Base-by-base conservation (phyloP, 441 rosid species). In the Eutrema salsugineum region DNA sequence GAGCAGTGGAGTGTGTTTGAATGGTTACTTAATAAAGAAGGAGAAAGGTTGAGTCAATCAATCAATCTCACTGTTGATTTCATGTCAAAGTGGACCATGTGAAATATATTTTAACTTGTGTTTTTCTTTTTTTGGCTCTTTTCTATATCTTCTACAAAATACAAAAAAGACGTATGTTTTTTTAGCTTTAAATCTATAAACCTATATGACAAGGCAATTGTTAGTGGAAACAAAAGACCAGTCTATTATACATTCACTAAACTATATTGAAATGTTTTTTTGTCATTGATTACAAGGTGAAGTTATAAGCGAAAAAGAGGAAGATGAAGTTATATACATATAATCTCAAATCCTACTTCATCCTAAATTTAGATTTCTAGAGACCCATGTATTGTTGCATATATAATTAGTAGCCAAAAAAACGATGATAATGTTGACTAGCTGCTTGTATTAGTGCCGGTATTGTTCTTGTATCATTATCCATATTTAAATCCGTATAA, bases 11-110 rank as follows among this genome's bases (percentile, higher is more conserved):
- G 59, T 76, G 66, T 69, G 71, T 76, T 69, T 70, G 66, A 69
- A 63, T 69, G 54, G 70, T 68, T 69, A 47, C 71, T 47, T 56
- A 76, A 70, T 56, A 76, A 63, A 68, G 75, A 56, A 55, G 71
- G 61, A 47, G 71, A 63, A 62, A 76, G 54, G 79, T 69, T 63
- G 59, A 63, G 75, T 75, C 78, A 75, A 68, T 76, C 79, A 69
- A 76, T 76, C 79, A 57, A 47, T 76, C 66, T 30, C 15, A 69
- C 79, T 76, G 75, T 70, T 69, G 17, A 32, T 62, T 75, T 70
- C 71, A 28, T 69, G 62, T 69, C 71, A 70, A 11, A 32, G 79
- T 76, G 79, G 75, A 63, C 75, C 66, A 76, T 62, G 47, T 62
- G 8, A 42, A 7, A 0, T 14, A 12, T 10, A 7, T 20, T 30